These are phyloP conservation scores for Paxillus ammoniavirescens DNA, from an alignment of 768 basidiomycete genomes.

Conservation along the genomic window DNA sequence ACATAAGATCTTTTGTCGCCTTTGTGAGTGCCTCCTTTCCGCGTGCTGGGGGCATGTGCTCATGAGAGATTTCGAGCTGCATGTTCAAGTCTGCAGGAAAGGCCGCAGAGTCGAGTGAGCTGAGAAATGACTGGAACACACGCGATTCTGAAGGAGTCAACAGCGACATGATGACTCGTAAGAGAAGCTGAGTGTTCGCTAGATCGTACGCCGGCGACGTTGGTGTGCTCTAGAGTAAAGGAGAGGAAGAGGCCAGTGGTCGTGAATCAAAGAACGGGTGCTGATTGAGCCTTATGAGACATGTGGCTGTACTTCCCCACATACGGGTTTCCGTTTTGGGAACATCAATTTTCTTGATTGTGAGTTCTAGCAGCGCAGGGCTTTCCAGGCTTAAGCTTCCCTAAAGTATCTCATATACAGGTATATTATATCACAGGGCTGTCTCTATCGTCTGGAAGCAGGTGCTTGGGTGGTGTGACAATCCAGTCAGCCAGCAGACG, in stretches of 20 bases:
- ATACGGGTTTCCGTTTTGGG: constrained; percentile 23
- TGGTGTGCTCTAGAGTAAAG: background rate
- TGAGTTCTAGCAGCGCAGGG: too few relatives aligned
- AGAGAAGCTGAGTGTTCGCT: background rate
- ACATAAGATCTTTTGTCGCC: constrained; percentile 83
- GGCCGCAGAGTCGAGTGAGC: constrained; percentile 45
- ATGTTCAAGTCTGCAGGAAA: constrained; percentile 49
- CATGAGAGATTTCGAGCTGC: constrained; percentile 34
- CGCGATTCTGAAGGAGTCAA: constrained; percentile 65
- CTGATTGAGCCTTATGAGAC: constrained; percentile 11
- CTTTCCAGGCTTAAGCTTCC: too few relatives aligned
- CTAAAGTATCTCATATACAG: too few relatives aligned
- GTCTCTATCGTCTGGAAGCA: too few relatives aligned
- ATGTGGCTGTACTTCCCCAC: constrained; percentile 32
- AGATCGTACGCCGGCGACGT: background rate
- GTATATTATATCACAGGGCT: too few relatives aligned
- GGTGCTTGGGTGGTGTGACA: too few relatives aligned
- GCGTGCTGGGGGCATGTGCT: constrained; percentile 49
- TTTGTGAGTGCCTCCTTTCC: constrained; percentile 68
- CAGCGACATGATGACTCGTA: constrained; percentile 47
- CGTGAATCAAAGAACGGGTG: constrained; percentile 11
- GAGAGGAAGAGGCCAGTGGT: constrained; percentile 6
- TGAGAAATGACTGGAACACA: constrained; percentile 69
- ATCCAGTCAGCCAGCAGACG: too few relatives aligned
- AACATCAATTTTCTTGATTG: background rate